Conservation (phyloP, 768 basidiomycete genomes). For the Suillus lakei region DNA sequence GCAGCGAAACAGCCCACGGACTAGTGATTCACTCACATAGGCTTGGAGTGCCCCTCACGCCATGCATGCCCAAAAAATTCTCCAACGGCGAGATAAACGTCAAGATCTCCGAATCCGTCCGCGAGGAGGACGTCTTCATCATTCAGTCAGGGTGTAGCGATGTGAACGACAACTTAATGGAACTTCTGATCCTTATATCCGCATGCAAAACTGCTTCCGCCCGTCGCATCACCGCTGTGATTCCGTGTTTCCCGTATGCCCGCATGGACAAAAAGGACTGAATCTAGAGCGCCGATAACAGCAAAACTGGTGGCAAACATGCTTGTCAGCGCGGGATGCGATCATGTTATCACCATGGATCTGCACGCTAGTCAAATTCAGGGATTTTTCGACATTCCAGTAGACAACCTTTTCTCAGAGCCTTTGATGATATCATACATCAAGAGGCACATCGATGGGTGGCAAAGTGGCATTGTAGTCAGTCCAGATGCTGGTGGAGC, state of each 20-base stretch:
- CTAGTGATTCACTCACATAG: constrained; percentile 65
- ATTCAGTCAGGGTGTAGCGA: constrained; percentile 90
- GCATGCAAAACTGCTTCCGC: constrained; percentile 98
- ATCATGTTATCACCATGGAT: constrained; percentile 99
- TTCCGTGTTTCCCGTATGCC: constrained; percentile 97
- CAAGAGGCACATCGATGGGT: constrained; percentile 82
- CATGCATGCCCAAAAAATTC: constrained; percentile 86
- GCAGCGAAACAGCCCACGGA: constrained; percentile 44
- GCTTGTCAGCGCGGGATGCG: constrained; percentile 95
- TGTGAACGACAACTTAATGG: constrained; percentile 97
- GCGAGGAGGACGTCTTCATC: constrained; percentile 99
- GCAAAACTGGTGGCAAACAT: constrained; percentile 99
- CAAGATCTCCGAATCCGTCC: constrained; percentile 92
- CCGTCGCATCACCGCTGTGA: constrained; percentile 93
- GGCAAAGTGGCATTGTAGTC: constrained; percentile 89
- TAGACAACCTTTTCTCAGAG: constrained; percentile 97
- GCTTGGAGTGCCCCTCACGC: constrained; percentile 86
- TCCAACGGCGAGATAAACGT: constrained; percentile 96
- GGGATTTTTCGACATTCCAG: constrained; percentile 98
- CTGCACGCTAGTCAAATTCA: constrained; percentile 97
- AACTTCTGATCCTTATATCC: constrained; percentile 97
- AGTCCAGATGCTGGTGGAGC: constrained; percentile 98
- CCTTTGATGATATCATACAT: constrained; percentile 95
- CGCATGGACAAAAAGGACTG: constrained; percentile 99
- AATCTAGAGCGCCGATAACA: constrained; percentile 93